Base-by-base conservation (phyloP, 108 stramenopile species). In the Pseudonitzschia delicatissima region DNA sequence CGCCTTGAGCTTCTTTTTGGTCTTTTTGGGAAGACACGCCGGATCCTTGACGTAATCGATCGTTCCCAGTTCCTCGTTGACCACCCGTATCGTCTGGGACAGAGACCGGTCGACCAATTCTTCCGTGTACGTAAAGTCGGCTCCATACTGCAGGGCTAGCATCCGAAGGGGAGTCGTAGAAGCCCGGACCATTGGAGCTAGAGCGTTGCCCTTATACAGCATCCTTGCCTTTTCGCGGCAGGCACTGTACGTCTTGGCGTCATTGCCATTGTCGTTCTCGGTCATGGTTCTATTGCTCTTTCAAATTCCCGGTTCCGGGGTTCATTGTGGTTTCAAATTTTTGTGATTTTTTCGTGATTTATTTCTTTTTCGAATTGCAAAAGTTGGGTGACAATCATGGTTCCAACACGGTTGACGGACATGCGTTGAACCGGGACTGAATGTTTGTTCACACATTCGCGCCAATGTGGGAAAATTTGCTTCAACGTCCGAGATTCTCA, bases 121-220 rank as follows among this genome's bases (percentile, higher is more conserved):
- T 81, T 99, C 98, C 31, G 92, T 87, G 78, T 91, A 98, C 0
- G 88, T 87, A 25, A 95, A 66, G 69, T 96, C 83, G 33, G 96
- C 96, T 13, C 96, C 97, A 74, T 98, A 94, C 3, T 75, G 50
- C 21, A 97, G 72, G 34, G 96, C 94, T 2, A 97, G 82, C 1
- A 75, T 71, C 35, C 98, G 90, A 12, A 98, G 75, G 3, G 98
- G 96, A 7, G 90, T 92, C 28, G 95, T 96, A 18, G 91, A 88
- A 12, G 93, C 92, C 1, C 96, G 82, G 32, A 97, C 94, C 96
- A 97, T 97, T 15, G 94, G 96, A 27, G 92, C 96, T 57, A 96
- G 57, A 6, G 72, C 62, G 17, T 57, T 53, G 25, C 83, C 83
- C 33, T 50, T n/a, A 64, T 84, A 84, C 53, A 55, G 15, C 12